Evolutionary conservation across 106 monocot genomes (phyloP).

Genomic region (Alisma plantagoaquatica): DNA sequence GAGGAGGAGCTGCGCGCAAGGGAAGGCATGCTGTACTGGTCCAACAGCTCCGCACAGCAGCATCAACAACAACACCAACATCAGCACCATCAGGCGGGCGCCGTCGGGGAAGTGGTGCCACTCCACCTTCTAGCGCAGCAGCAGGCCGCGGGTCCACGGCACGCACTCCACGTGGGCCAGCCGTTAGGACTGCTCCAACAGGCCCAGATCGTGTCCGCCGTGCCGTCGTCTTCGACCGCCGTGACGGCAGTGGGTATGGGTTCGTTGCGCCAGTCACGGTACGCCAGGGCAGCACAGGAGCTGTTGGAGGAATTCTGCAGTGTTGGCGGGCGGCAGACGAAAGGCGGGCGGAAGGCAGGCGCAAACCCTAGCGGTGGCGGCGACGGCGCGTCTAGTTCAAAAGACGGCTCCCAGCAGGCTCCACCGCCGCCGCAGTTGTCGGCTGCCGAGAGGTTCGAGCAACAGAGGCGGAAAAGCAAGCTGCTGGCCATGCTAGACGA

Average conservation of each 20-base stretch:
- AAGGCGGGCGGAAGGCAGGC: constrained; percentile 3
- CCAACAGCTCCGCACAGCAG: constrained; percentile 20
- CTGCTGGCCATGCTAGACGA: no score
- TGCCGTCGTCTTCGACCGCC: no score
- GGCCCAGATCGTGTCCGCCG: constrained; percentile 23
- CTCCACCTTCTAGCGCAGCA: no score
- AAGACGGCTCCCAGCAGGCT: constrained; percentile 29
- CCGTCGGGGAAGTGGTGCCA: no score
- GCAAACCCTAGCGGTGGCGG: constrained; percentile 4
- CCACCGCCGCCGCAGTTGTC: constrained; percentile 44
- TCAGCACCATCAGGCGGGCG: constrained; percentile 13
- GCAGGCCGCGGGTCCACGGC: no score
- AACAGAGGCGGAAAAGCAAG: no score
- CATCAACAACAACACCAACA: constrained; percentile 15
- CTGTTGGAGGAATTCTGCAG: constrained; percentile 94
- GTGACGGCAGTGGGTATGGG: constrained; percentile 7
- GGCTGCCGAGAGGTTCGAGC: constrained; percentile 76
- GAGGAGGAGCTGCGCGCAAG: constrained; percentile 42
- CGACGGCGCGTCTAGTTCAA: constrained; percentile 8
- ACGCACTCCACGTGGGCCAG: constrained; percentile 12
- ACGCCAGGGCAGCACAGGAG: constrained; percentile 74
- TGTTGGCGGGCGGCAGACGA: constrained; percentile 49
- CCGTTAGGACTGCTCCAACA: constrained; percentile 20
- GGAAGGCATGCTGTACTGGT: constrained; percentile 41
- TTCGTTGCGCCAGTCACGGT: constrained; percentile 61